phyloP scores from a whole-genome alignment of 306 rosid genomes.

The Hippophae tibetana region DNA sequence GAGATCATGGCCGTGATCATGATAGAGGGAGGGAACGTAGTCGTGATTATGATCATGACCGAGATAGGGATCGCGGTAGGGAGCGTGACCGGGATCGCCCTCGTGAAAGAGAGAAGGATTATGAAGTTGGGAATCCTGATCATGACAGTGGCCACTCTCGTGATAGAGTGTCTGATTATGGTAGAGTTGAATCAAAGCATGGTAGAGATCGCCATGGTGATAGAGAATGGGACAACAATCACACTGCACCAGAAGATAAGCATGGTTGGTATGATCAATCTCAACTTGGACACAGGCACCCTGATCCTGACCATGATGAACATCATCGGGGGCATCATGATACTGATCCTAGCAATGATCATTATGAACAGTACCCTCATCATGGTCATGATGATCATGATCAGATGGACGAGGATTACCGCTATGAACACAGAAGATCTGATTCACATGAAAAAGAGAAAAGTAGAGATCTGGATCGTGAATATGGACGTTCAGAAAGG shows the following conservation, averaged over 20 bases:
- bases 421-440: slow-evolving; percentile 39
- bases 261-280: slow-evolving; percentile 57
- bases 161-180: slow-evolving; percentile 59
- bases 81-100: slow-evolving; percentile 48
- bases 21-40: slow-evolving; percentile 50
- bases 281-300: slow-evolving; percentile 54
- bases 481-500: slow-evolving; percentile 53
- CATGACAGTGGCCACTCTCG: slow-evolving; percentile 59
- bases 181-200: slow-evolving; percentile 56
- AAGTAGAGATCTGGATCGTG: slow-evolving; percentile 51
- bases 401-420: slow-evolving; percentile 62
- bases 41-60: slow-evolving; percentile 52
- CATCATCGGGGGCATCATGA: slow-evolving; percentile 53
- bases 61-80: slow-evolving; percentile 42
- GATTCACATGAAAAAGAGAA: slow-evolving; percentile 63
- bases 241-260: slow-evolving; percentile 53
- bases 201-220: slow-evolving; percentile 61
- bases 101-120: slow-evolving; percentile 68
- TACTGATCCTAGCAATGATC: slow-evolving; percentile 40
- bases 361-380: slow-evolving; percentile 54
- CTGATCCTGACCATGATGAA: slow-evolving; percentile 53
- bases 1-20: slow-evolving; percentile 68
- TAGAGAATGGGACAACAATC: slow-evolving; percentile 45
- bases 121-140: slow-evolving; percentile 48
- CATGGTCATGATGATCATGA: slow-evolving; percentile 29